Percentiles rank a stretch among this genome's conserved stretches.
Evolutionary conservation across 2,329 filamentous ascomycete genomes (phyloP).

Genomic region (Aspergillus quadricinctus): DNA sequence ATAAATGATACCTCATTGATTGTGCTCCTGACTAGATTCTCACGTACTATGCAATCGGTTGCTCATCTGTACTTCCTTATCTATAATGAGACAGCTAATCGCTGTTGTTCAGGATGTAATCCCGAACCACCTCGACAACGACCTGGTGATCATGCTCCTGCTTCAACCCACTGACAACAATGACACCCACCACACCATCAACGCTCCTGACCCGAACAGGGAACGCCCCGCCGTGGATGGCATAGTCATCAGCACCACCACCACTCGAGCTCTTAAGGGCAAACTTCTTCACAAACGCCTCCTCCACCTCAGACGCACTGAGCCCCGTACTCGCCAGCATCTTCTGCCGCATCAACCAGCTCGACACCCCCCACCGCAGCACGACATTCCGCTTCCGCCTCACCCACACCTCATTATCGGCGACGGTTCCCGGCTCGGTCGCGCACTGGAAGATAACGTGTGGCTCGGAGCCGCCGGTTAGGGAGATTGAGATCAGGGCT

Average conservation of each 20-base stretch:
- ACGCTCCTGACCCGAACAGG: conserved; percentile 69
- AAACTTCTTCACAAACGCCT: conserved; percentile 60
- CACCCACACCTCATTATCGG: conserved; percentile 70
- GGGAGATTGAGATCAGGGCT: conserved; percentile 38
- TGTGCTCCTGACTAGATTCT: background rate
- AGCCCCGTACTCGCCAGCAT: conserved; percentile 33
- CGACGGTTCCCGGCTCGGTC: conserved; percentile 61
- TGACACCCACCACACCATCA: conserved; percentile 69
- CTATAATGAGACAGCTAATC: conserved; percentile 6
- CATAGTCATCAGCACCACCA: conserved; percentile 55
- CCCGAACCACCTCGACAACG: conserved; percentile 64
- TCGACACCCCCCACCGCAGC: conserved; percentile 64
- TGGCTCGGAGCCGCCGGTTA: conserved; percentile 26
- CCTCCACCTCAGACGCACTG: conserved; percentile 52
- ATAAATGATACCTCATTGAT: background rate
- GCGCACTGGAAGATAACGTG: conserved; percentile 68
- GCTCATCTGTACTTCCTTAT: background rate
- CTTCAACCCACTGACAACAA: conserved; percentile 71
- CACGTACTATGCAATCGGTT: background rate
- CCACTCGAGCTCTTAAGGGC: conserved; percentile 53
- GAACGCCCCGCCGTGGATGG: conserved; percentile 73
- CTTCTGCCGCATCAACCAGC: conserved; percentile 69
- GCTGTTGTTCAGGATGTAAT: conserved; percentile 35
- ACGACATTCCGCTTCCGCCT: conserved; percentile 68
- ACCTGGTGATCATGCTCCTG: conserved; percentile 74